These are phyloP conservation scores for Nannochloropsis oceanica DNA, from an alignment of 108 stramenopile species.

Conservation along the genomic window DNA sequence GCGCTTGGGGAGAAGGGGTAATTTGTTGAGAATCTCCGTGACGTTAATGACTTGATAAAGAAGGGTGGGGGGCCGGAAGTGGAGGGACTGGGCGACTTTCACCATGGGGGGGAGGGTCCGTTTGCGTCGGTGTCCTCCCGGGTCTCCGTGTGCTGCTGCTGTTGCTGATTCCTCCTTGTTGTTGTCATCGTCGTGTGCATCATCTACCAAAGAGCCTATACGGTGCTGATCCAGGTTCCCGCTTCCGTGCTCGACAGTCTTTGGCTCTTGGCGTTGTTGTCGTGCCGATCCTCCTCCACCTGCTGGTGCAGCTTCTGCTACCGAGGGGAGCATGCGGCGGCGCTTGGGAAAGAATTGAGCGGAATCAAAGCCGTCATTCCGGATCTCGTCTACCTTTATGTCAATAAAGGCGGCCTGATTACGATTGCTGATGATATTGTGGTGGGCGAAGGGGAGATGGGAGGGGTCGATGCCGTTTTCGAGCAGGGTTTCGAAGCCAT, in stretches of 20 bases:
- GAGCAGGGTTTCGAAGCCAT: background rate
- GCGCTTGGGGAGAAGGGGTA: background rate
- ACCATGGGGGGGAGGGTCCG: background rate
- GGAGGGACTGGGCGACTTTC: background rate
- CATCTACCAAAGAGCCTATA: background rate
- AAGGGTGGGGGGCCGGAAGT: background rate
- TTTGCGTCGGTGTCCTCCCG: too few relatives aligned
- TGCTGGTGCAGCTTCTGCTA: background rate
- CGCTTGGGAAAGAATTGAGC: background rate
- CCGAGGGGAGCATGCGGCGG: background rate
- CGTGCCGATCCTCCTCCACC: background rate
- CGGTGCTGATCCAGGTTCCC: too few relatives aligned
- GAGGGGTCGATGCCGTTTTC: slow-evolving; percentile 39
- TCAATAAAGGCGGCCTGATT: background rate
- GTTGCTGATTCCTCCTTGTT: background rate
- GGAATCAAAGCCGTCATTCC: background rate
- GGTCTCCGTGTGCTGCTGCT: too few relatives aligned
- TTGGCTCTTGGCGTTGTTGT: background rate
- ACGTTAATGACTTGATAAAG: background rate
- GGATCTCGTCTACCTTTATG: slow-evolving; percentile 1
- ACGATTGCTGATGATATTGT: slow-evolving; percentile 37
- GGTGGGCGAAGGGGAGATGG: slow-evolving; percentile 65
- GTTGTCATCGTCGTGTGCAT: background rate
- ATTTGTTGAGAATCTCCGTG: background rate
- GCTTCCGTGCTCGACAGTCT: too few relatives aligned